Conservation (phyloP, 2,329 filamentous ascomycete genomes). For the Pseudogymnoascus sp. region DNA sequence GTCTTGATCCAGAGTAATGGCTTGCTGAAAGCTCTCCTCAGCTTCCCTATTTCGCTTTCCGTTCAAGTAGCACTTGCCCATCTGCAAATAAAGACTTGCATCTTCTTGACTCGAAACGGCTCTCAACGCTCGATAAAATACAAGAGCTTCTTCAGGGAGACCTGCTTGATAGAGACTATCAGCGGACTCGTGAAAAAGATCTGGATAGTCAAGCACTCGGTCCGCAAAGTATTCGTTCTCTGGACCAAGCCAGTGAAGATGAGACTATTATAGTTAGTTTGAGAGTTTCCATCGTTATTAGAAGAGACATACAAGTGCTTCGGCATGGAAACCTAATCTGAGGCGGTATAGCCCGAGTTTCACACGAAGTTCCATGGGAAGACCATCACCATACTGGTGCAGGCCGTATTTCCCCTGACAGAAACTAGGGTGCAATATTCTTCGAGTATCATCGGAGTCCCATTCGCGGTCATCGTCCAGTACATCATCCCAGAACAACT, state of each 20-base stretch:
- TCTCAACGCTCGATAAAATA: conserved; percentile 48
- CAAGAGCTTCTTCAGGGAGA: conserved; percentile 45
- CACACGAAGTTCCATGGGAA: conserved; percentile 75
- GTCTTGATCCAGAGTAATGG: conserved; percentile 62
- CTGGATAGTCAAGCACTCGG: conserved; percentile 57
- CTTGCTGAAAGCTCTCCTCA: conserved; percentile 66
- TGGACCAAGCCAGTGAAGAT: conserved; percentile 63
- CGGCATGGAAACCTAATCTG: conserved; percentile 55
- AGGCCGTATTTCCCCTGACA: conserved; percentile 41
- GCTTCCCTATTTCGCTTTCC: conserved; percentile 58
- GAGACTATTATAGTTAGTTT: conserved; percentile 37
- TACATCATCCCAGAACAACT: conserved; percentile 68
- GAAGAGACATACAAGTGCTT: conserved; percentile 56
- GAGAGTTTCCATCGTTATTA: neutral
- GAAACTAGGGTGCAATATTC: conserved; percentile 54
- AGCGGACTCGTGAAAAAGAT: conserved; percentile 68
- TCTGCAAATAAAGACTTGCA: conserved; percentile 27
- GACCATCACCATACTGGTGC: conserved; percentile 58
- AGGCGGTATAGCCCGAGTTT: conserved; percentile 81
- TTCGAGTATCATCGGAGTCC: conserved; percentile 65
- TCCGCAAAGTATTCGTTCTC: conserved; percentile 40
- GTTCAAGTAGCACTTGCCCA: conserved; percentile 59
- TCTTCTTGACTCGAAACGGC: conserved; percentile 41
- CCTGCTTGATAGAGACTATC: conserved; percentile 45
- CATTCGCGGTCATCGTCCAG: conserved; percentile 79